These are phyloP conservation scores for Isochrysis galbana DNA, from an alignment of 78 protist species.

Conservation along the genomic window DNA sequence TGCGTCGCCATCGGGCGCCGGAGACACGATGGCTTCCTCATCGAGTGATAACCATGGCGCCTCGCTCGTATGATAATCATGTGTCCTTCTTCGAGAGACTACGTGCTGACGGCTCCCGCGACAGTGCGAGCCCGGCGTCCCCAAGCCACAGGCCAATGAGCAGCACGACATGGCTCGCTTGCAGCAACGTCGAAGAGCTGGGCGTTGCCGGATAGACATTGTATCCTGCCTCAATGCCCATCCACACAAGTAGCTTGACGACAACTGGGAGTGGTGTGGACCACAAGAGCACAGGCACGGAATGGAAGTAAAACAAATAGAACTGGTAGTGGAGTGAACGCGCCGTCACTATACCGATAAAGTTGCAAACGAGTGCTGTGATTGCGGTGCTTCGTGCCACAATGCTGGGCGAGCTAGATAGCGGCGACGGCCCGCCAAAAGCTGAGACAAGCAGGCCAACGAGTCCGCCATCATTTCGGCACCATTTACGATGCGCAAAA, in stretches of 20 bases:
- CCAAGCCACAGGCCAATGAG: background rate
- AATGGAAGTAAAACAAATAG: constrained; percentile 89
- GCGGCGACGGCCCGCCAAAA: background rate
- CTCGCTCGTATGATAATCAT: no score
- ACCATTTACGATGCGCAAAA: constrained; percentile 28
- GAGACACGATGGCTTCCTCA: no score
- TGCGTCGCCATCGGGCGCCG: no score
- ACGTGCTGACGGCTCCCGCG: background rate
- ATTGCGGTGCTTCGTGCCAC: no score
- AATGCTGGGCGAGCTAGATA: no score
- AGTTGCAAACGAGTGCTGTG: constrained; percentile 51
- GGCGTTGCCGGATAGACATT: background rate
- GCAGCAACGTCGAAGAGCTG: background rate
- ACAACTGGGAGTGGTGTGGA: background rate
- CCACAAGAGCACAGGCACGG: constrained; percentile 83
- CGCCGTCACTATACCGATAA: constrained; percentile 70
- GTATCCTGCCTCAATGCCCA: background rate
- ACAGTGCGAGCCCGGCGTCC: no score
- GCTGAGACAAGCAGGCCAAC: background rate
- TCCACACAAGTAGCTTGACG: background rate
- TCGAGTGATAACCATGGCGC: no score
- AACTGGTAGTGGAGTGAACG: constrained; percentile 93
- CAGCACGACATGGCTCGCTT: background rate
- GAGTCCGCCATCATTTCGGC: constrained; percentile 12
- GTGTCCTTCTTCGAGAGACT: no score